Conservation (phyloP, 495 filamentous ascomycete species). For the Cercophora samala region DNA sequence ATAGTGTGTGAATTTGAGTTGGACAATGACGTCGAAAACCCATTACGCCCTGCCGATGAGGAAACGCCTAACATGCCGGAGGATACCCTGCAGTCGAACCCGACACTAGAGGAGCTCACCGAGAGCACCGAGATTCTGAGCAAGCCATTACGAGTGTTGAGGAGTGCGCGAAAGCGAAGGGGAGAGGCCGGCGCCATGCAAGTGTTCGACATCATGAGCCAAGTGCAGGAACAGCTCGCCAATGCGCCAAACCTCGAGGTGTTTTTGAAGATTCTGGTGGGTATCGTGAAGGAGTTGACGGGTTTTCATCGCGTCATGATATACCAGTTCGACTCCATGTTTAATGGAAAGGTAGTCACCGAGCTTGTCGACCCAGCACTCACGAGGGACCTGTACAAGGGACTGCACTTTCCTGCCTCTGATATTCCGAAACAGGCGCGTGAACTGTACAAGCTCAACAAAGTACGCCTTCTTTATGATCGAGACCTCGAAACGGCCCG, state of each 20-base stretch:
- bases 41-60: conserved; percentile 59
- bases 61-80: conserved; percentile 57
- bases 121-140: conserved; percentile 71
- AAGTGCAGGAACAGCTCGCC: conserved; percentile 75
- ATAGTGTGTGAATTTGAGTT: conserved; percentile 91
- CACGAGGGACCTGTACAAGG: conserved; percentile 86
- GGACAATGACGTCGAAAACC: conserved; percentile 74
- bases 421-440: conserved; percentile 87
- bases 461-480: conserved; percentile 74
- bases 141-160: conserved; percentile 73
- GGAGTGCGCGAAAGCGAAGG: conserved; percentile 70
- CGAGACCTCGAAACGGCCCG: conserved; percentile 72
- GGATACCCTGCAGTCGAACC: conserved; percentile 68
- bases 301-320: conserved; percentile 93
- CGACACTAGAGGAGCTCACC: conserved; percentile 66
- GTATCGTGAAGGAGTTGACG: conserved; percentile 82
- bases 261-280: conserved; percentile 70
- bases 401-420: conserved; percentile 84
- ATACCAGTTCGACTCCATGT: conserved; percentile 82
- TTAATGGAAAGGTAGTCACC: conserved; percentile 83
- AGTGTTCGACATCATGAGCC: conserved; percentile 88
- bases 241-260: conserved; percentile 62
- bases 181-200: conserved; percentile 91
- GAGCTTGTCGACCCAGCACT: conserved; percentile 76
- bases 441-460: conserved; percentile 78